Conservation (phyloP, 495 filamentous ascomycete genomes). For the Daldinia caldariorum region DNA sequence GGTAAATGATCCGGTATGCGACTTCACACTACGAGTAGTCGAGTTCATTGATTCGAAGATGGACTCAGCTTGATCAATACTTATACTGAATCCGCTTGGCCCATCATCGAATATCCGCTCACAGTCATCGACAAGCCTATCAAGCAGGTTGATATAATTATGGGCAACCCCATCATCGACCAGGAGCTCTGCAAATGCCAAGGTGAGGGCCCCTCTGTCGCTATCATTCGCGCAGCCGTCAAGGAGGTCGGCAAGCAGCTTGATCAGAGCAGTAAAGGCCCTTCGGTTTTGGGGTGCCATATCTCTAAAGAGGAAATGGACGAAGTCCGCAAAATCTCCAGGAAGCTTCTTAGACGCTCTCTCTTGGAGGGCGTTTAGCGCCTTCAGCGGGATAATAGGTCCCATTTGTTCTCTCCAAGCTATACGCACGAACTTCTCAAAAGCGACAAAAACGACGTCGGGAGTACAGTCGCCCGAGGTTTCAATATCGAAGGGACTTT, state of each 20-base stretch:
- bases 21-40: conserved; percentile 56
- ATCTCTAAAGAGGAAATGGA: conserved; percentile 76
- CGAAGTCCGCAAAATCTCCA: conserved; percentile 86
- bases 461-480: conserved; percentile 78
- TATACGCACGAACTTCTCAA: conserved; percentile 90
- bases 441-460: conserved; percentile 91
- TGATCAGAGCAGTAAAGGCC: conserved; percentile 84
- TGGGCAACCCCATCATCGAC: conserved; percentile 79
- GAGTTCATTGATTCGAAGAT: conserved; percentile 60
- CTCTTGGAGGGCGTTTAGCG: conserved; percentile 73
- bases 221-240: conserved; percentile 96
- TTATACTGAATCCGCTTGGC: conserved; percentile 53
- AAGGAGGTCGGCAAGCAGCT: conserved; percentile 85
- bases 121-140: conserved; percentile 91
- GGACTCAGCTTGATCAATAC: conserved; percentile 46
- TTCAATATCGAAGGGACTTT: conserved; percentile 79
- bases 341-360: conserved; percentile 78
- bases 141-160: conserved; percentile 88
- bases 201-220: conserved; percentile 88
- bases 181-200: conserved; percentile 89
- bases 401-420: conserved; percentile 93
- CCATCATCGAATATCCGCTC: conserved; percentile 85
- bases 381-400: conserved; percentile 71
- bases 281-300: conserved; percentile 93
- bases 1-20: conserved; percentile 60